Conservation (phyloP, 495 filamentous ascomycete species). For the Neurospora sp. region DNA sequence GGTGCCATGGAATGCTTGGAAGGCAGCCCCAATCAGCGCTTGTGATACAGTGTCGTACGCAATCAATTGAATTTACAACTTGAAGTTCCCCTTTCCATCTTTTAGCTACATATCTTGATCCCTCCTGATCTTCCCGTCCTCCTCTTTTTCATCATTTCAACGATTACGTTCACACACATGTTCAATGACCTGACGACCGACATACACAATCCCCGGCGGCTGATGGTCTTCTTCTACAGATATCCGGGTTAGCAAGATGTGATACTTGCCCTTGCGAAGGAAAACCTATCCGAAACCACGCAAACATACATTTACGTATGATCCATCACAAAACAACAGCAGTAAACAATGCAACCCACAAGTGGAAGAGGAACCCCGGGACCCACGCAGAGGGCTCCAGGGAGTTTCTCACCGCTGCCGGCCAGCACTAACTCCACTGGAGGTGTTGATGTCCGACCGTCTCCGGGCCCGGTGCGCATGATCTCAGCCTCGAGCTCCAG, state of each 20-base stretch:
- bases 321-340: background rate
- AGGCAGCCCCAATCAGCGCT: background rate
- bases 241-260: background rate
- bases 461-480: background rate
- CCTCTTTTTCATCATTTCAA: background rate
- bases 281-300: background rate
- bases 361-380: constrained; percentile 17
- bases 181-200: background rate
- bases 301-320: background rate
- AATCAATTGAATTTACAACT: background rate
- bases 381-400: constrained; percentile 37
- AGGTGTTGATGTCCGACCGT: background rate
- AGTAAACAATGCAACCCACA: constrained; percentile 36
- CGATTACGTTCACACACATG: background rate
- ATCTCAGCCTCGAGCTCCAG: background rate
- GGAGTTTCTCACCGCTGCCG: constrained; percentile 46
- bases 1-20: background rate
- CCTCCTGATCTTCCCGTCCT: background rate
- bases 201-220: background rate
- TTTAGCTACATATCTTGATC: background rate
- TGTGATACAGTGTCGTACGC: background rate
- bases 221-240: background rate
- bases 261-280: background rate
- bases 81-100: background rate
- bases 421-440: constrained; percentile 4